phyloP scores from a whole-genome alignment of 176 grass and related monocot species.

The Miscanthus lutarioriparius region DNA sequence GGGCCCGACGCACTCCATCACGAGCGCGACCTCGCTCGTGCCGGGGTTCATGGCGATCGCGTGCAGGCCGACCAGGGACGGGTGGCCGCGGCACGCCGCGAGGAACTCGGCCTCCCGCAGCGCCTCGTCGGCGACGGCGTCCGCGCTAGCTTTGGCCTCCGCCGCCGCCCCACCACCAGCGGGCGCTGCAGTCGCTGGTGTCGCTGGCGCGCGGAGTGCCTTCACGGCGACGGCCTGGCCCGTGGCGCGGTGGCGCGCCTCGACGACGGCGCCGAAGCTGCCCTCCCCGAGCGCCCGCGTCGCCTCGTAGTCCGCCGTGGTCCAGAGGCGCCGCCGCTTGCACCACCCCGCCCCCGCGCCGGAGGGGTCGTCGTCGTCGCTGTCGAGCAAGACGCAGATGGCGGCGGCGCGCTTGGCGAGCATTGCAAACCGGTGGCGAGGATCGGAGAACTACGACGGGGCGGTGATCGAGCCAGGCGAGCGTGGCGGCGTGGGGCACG shows the following conservation, averaged over 20 bases:
- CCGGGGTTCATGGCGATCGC: slow-evolving; percentile 1
- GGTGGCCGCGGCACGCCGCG: slow-evolving; percentile 15
- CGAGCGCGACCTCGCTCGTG: slow-evolving; percentile 13
- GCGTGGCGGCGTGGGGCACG: not conserved
- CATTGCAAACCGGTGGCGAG: not conserved
- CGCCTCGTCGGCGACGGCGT: not conserved
- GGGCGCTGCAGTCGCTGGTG: no score
- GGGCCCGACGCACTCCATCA: slow-evolving; percentile 42
- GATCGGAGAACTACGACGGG: not conserved
- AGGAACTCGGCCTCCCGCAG: slow-evolving; percentile 21
- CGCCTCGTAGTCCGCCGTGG: slow-evolving; percentile 4
- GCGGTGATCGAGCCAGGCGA: not conserved
- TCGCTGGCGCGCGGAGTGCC: not conserved
- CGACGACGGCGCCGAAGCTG: not conserved
- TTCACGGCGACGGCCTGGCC: slow-evolving; percentile 41
- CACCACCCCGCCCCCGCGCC: not conserved
- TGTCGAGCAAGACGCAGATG: not conserved
- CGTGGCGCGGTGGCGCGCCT: slow-evolving; percentile 6
- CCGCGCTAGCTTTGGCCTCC: not conserved
- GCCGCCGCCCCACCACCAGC: not conserved
- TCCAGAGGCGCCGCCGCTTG: not conserved
- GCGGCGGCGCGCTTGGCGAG: not conserved
- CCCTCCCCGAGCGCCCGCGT: slow-evolving; percentile 6
- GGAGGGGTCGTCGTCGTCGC: not conserved
- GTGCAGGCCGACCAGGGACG: slow-evolving; percentile 35